phyloP scores from a whole-genome alignment of 306 rosid species.

The Cajanus cajan region DNA sequence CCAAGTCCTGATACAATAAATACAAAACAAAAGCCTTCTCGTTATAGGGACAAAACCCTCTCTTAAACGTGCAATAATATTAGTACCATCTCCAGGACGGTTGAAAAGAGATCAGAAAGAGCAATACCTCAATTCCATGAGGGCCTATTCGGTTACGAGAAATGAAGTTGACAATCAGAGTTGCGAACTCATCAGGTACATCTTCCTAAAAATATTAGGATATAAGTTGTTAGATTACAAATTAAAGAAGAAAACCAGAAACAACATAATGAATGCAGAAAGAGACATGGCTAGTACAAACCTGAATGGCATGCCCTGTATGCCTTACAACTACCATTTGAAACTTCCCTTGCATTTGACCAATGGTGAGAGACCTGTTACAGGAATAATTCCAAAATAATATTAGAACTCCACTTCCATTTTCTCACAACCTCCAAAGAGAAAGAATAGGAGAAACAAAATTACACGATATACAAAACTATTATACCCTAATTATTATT shows the following conservation, averaged over 20 bases:
- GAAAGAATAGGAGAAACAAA: constrained; percentile 6
- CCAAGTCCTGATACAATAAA: not conserved
- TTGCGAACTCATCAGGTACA: constrained; percentile 85
- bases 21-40: not conserved
- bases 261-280: not conserved
- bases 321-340: constrained; percentile 89
- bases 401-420: constrained; percentile 23
- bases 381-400: constrained; percentile 28
- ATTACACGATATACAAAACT: not conserved
- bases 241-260: constrained; percentile 12
- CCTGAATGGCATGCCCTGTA: constrained; percentile 98
- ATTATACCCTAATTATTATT: constrained; percentile 1
- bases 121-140: constrained; percentile 80
- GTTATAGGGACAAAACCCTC: not conserved
- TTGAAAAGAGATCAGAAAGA: constrained; percentile 22
- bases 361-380: constrained; percentile 87
- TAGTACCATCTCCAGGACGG: constrained; percentile 4
- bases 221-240: constrained; percentile 20
- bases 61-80: not conserved
- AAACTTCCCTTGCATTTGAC: constrained; percentile 99
- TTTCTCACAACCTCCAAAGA: not conserved
- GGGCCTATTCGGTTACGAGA: constrained; percentile 86
- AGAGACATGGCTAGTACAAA: constrained; percentile 21
- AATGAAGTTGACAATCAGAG: constrained; percentile 64
- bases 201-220: constrained; percentile 68